Evolutionary conservation across 495 filamentous ascomycete species (phyloP).

Genomic region (Aspergillus taichungensis): DNA sequence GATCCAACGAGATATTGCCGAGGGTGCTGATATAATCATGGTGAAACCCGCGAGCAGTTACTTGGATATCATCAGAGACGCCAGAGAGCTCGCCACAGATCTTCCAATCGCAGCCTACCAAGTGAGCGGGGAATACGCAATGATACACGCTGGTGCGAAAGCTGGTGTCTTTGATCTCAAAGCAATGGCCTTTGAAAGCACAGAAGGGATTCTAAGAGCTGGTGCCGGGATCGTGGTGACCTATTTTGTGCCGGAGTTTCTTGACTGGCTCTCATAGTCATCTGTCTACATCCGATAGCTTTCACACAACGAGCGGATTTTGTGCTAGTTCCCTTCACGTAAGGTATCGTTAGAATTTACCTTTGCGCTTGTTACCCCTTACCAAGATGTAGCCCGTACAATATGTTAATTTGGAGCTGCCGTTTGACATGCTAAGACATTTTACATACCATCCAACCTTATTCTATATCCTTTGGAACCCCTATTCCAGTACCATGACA

Average conservation of each 20-base stretch:
- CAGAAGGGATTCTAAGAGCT: slow-evolving; percentile 84
- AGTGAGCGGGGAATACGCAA: slow-evolving; percentile 93
- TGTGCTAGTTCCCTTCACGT: no score
- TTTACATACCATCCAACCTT: no score
- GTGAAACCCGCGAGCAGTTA: slow-evolving; percentile 94
- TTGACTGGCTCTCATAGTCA: slow-evolving; percentile 63
- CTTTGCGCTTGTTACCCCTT: no score
- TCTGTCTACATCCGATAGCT: background rate
- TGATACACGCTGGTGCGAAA: slow-evolving; percentile 94
- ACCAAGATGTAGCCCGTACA: no score
- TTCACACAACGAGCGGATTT: no score
- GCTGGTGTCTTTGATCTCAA: slow-evolving; percentile 97
- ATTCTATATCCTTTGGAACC: no score
- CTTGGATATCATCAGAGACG: slow-evolving; percentile 92
- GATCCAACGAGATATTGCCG: slow-evolving; percentile 78
- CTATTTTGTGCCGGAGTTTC: slow-evolving; percentile 90
- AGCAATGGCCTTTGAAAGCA: slow-evolving; percentile 88
- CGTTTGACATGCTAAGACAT: no score
- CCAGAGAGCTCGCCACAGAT: slow-evolving; percentile 83
- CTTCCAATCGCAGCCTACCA: slow-evolving; percentile 92
- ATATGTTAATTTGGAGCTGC: no score
- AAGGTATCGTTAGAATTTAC: no score
- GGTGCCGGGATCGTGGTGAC: slow-evolving; percentile 86
- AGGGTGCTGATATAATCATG: slow-evolving; percentile 98
- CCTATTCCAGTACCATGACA: no score